Evolutionary conservation across 352 stramenopile genomes (phyloP).

Genomic region (Globisporangium carolinianum): DNA sequence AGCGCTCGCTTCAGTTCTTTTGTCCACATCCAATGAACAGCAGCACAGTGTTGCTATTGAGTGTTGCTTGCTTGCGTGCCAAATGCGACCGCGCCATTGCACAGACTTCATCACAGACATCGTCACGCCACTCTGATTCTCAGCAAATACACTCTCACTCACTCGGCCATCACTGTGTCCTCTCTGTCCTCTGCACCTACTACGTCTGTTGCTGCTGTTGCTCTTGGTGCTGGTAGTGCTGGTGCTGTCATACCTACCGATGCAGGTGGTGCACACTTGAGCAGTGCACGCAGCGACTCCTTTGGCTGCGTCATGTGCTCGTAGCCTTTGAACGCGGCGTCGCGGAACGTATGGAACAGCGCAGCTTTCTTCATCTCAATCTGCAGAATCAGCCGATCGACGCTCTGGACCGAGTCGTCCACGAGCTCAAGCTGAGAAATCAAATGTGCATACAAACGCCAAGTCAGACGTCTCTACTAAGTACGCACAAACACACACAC

Average conservation of each 20-base stretch:
- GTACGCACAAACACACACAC: neutral
- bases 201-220: neutral
- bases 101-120: too few species aligned
- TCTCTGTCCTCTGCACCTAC: neutral
- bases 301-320: conserved; percentile 51
- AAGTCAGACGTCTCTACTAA: neutral
- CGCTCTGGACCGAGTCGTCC: conserved; percentile 53
- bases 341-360: conserved; percentile 68
- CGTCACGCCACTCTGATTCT: too few species aligned
- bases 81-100: too few species aligned
- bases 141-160: too few species aligned
- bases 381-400: conserved; percentile 59
- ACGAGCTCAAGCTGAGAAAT: conserved; percentile 37
- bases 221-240: neutral
- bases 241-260: neutral
- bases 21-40: too few species aligned
- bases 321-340: conserved; percentile 75
- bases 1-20: too few species aligned
- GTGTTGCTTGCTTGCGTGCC: too few species aligned
- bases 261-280: conserved; percentile 18
- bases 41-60: too few species aligned
- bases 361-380: conserved; percentile 60
- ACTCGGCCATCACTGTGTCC: too few species aligned
- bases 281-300: conserved; percentile 56
- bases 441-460: conserved; percentile 1